Evolutionary conservation across 352 stramenopile genomes (phyloP).

Genomic region (Phytophthora crassamura): DNA sequence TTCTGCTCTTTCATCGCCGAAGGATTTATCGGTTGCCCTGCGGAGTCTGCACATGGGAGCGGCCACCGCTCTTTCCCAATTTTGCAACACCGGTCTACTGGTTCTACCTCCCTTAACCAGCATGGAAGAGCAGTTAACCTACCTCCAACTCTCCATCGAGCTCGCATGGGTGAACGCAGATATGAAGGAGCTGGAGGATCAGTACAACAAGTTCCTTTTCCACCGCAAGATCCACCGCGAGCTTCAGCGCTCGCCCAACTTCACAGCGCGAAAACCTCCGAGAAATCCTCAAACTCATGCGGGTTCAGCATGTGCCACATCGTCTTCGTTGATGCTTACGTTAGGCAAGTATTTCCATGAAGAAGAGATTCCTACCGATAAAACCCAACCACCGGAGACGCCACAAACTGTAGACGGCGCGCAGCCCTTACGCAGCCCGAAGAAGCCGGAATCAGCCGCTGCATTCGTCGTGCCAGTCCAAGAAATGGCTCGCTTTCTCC

Average conservation of each 20-base stretch:
- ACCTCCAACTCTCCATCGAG: slow-evolving; percentile 50
- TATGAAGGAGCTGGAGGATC: slow-evolving; percentile 43
- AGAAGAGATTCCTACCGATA: neutral
- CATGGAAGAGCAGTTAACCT: slow-evolving; percentile 32
- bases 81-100: slow-evolving; percentile 23
- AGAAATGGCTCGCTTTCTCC: slow-evolving; percentile 32
- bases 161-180: slow-evolving; percentile 55
- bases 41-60: slow-evolving; percentile 33
- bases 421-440: neutral
- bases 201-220: slow-evolving; percentile 55
- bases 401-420: neutral
- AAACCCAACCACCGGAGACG: neutral
- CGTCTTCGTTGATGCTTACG: slow-evolving; percentile 17
- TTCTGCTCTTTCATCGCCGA: slow-evolving; percentile 11
- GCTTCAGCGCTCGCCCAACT: slow-evolving; percentile 17
- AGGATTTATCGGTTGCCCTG: slow-evolving; percentile 23
- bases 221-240: slow-evolving; percentile 42
- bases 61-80: slow-evolving; percentile 12
- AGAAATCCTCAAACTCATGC: neutral
- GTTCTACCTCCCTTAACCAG: slow-evolving; percentile 9
- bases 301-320: neutral
- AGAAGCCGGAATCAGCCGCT: slow-evolving; percentile 1
- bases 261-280: neutral
- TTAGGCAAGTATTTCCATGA: slow-evolving; percentile 27
- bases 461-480: slow-evolving; percentile 27